phyloP scores from a whole-genome alignment of 2,329 filamentous ascomycete species.

The Colletotrichum sansevieriae region DNA sequence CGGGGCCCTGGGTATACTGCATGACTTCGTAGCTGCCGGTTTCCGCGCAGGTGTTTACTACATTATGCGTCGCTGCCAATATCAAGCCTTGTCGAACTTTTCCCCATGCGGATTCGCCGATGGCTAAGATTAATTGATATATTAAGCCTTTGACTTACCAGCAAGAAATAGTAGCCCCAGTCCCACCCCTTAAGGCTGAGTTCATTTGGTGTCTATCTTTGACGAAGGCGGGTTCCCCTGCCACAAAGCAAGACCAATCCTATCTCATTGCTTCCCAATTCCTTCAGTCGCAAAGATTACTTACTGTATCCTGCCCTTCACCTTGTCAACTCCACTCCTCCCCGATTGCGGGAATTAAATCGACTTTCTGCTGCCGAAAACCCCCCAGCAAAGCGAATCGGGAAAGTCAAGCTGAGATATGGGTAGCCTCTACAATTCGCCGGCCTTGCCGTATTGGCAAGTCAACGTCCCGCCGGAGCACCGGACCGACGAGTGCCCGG shows the following conservation, averaged over 20 bases:
- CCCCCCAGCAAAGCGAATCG: not conserved
- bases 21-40: slow-evolving; percentile 22
- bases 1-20: slow-evolving; percentile 20
- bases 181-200: slow-evolving; percentile 7
- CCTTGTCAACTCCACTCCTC: not conserved
- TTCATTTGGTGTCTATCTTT: slow-evolving; percentile 21
- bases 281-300: not conserved
- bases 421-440: slow-evolving; percentile 30
- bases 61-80: not conserved
- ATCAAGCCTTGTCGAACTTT: not conserved
- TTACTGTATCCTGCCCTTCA: not conserved
- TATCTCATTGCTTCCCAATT: not conserved
- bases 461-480: slow-evolving; percentile 77
- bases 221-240: slow-evolving; percentile 30
- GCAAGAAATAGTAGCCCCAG: slow-evolving; percentile 6
- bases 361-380: not conserved
- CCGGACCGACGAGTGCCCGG: slow-evolving; percentile 77
- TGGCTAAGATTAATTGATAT: not conserved
- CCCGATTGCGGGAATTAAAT: not conserved
- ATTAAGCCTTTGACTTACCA: slow-evolving; percentile 5
- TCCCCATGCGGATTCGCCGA: slow-evolving; percentile 15
- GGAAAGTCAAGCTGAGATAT: slow-evolving; percentile 6
- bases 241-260: not conserved
- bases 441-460: slow-evolving; percentile 79
- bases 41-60: slow-evolving; percentile 23